Evolutionary conservation across 768 basidiomycete genomes (phyloP).

Genomic region (Boletus rubroflammeus): DNA sequence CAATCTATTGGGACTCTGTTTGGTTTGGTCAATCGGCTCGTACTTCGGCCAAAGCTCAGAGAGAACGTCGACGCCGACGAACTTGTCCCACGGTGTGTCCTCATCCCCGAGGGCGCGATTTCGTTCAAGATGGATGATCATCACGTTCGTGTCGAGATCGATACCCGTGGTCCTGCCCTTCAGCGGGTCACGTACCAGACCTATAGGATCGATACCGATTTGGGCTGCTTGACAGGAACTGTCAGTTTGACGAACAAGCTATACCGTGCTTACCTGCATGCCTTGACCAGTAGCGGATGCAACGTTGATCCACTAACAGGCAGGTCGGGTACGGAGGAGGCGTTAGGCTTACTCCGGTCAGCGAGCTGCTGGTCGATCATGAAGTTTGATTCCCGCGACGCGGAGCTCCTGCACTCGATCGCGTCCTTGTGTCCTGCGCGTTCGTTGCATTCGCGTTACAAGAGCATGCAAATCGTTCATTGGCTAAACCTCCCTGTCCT

Average conservation of each 20-base stretch:
- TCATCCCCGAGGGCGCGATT: slow-evolving; percentile 36
- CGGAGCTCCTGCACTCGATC: slow-evolving; percentile 32
- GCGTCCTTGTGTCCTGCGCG: slow-evolving; percentile 28
- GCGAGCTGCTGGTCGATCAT: slow-evolving; percentile 39
- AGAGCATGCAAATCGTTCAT: slow-evolving; percentile 40
- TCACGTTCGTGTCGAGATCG: slow-evolving; percentile 9
- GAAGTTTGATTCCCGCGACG: slow-evolving; percentile 26
- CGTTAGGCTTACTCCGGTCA: slow-evolving; percentile 36
- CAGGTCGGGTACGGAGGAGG: slow-evolving; percentile 44
- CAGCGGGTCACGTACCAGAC: slow-evolving; percentile 19
- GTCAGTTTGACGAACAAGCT: slow-evolving; percentile 26
- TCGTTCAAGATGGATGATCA: slow-evolving; percentile 1
- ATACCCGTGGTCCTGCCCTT: background rate
- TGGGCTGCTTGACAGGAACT: slow-evolving; percentile 29
- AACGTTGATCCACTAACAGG: slow-evolving; percentile 42
- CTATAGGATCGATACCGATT: slow-evolving; percentile 29
- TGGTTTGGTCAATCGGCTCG: slow-evolving; percentile 39
- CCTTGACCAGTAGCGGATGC: slow-evolving; percentile 34
- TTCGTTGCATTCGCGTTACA: slow-evolving; percentile 12
- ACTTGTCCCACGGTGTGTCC: slow-evolving; percentile 18
- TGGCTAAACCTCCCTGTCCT: slow-evolving; percentile 25
- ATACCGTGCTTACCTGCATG: slow-evolving; percentile 42
- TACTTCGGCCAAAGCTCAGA: slow-evolving; percentile 31
- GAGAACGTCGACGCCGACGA: background rate
- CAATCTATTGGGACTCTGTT: slow-evolving; percentile 43